Conservation (phyloP, 495 filamentous ascomycete species). For the Emericellopsis terricola region DNA sequence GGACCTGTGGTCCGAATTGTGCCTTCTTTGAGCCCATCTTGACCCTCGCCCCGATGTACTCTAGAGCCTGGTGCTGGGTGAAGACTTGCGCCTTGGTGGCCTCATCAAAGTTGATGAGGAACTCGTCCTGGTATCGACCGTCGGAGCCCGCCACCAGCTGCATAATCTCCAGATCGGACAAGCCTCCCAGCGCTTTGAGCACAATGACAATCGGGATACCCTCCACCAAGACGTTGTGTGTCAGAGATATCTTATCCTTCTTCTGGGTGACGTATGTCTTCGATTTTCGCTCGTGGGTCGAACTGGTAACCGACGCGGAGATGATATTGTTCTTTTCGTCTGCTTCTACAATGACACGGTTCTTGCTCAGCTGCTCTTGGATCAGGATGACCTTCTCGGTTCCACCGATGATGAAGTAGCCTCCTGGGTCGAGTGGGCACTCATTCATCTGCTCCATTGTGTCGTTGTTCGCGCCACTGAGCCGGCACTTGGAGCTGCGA, state of each 20-base stretch:
- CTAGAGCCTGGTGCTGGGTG: conserved; percentile 87
- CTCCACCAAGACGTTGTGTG: conserved; percentile 84
- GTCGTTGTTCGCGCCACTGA: conserved; percentile 58
- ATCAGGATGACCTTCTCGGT: conserved; percentile 96
- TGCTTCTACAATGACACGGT: conserved; percentile 89
- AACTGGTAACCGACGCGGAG: conserved; percentile 96
- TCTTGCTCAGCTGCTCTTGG: conserved; percentile 96
- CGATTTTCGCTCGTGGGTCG: conserved; percentile 89
- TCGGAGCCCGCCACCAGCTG: conserved; percentile 74
- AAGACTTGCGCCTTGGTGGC: conserved; percentile 60
- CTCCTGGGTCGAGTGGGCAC: conserved; percentile 88
- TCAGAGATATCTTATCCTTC: conserved; percentile 74
- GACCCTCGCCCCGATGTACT: conserved; percentile 70
- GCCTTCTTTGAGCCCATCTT: conserved; percentile 57
- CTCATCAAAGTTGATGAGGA: conserved; percentile 87
- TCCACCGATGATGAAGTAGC: conserved; percentile 79
- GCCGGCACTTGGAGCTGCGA: conserved; percentile 77
- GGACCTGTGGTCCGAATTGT: conserved; percentile 13
- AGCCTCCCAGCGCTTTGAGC: conserved; percentile 84
- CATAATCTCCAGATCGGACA: conserved; percentile 86
- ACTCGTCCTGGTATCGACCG: conserved; percentile 76
- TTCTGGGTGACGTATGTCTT: conserved; percentile 90
- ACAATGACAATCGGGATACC: conserved; percentile 83
- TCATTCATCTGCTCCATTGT: conserved; percentile 82
- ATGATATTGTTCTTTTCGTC: conserved; percentile 79